Evolutionary conservation across 1,284 basidiomycete genomes (phyloP).

Genomic region (Rhodotorula mucilaginosa): DNA sequence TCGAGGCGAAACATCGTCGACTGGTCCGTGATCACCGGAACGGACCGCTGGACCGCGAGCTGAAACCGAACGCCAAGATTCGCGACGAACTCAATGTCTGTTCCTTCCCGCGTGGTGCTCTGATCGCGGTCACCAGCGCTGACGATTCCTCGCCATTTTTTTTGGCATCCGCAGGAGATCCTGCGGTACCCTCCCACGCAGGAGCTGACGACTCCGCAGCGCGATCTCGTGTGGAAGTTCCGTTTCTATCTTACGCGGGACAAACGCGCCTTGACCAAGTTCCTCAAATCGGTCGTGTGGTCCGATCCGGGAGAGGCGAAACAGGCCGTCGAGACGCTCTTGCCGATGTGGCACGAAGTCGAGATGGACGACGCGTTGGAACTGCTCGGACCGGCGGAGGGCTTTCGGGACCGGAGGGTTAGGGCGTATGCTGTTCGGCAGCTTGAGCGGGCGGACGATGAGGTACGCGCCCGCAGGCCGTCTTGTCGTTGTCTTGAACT

Average conservation of each 20-base stretch:
- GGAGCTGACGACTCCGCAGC: slow-evolving; percentile 82
- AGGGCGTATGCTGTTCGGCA: slow-evolving; percentile 91
- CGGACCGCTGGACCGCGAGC: slow-evolving; percentile 88
- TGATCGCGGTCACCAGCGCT: neutral
- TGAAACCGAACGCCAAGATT: slow-evolving; percentile 92
- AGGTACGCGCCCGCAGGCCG: slow-evolving; percentile 57
- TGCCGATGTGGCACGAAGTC: slow-evolving; percentile 96
- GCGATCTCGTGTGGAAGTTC: slow-evolving; percentile 97
- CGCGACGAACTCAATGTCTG: slow-evolving; percentile 86
- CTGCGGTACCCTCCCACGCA: slow-evolving; percentile 88
- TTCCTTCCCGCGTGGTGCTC: slow-evolving; percentile 7
- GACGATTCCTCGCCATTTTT: neutral
- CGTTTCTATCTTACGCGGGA: slow-evolving; percentile 91
- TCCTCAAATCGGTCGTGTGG: slow-evolving; percentile 98
- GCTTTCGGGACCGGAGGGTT: slow-evolving; percentile 83
- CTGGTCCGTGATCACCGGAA: slow-evolving; percentile 91
- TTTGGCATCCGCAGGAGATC: slow-evolving; percentile 62
- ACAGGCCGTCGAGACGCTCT: slow-evolving; percentile 91
- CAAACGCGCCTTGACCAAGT: slow-evolving; percentile 82
- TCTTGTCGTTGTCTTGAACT: neutral
- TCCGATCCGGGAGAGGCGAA: slow-evolving; percentile 92
- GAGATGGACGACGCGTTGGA: slow-evolving; percentile 96
- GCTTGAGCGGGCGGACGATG: slow-evolving; percentile 86
- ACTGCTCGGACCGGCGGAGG: slow-evolving; percentile 73
- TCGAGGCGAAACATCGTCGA: slow-evolving; percentile 94